phyloP scores from a whole-genome alignment of 129 eudicot genomes.

The Chrysanthemum seticuspe region DNA sequence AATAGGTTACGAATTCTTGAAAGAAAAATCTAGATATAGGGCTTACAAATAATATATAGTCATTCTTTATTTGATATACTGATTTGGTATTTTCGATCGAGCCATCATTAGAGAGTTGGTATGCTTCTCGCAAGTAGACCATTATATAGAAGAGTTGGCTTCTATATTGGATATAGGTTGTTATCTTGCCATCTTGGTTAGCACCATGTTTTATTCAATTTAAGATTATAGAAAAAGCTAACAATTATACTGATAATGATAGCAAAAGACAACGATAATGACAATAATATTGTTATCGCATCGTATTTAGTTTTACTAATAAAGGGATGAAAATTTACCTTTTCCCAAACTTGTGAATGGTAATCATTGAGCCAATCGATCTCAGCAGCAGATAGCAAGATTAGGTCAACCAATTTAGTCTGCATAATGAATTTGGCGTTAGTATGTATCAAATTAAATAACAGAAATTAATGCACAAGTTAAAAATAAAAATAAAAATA shows the following conservation, averaged over 20 bases:
- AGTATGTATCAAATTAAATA: not conserved
- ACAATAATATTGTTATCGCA: not conserved
- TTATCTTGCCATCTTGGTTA: too few species aligned
- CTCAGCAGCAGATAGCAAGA: conserved; percentile 66
- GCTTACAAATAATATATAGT: too few species aligned
- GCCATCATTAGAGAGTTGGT: too few species aligned
- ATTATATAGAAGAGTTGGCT: too few species aligned
- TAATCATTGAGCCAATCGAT: conserved; percentile 86
- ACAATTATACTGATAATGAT: not conserved
- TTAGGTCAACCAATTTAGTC: conserved; percentile 71
- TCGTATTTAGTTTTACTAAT: not conserved
- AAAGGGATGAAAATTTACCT: conserved; percentile 46
- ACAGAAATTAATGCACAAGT: not conserved
- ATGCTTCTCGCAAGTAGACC: too few species aligned
- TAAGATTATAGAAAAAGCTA: not conserved
- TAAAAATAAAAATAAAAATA: too few species aligned
- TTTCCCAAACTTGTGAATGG: conserved; percentile 93
- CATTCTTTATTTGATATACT: too few species aligned
- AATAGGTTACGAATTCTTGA: too few species aligned
- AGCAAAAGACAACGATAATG: not conserved
- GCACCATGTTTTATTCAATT: too few species aligned
- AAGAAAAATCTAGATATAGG: too few species aligned
- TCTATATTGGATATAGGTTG: too few species aligned
- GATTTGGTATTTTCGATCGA: too few species aligned
- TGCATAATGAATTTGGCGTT: conserved; percentile 31